These are phyloP conservation scores for Backusella tarrabulga DNA, from an alignment of 192 early-diverging fungal genomes.

Conservation along the genomic window DNA sequence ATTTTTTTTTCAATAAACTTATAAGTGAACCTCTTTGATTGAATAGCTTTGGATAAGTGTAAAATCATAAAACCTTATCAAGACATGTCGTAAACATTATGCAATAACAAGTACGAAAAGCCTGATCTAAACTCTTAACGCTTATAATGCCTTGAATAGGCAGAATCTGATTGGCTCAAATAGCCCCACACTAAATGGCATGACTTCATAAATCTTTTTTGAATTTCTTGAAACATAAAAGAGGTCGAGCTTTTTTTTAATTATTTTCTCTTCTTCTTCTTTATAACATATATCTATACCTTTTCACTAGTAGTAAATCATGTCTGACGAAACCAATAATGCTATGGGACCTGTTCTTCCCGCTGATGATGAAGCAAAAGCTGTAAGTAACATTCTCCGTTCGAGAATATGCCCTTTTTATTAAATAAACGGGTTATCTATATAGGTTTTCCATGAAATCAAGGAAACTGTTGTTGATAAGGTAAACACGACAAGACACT, in stretches of 20 bases:
- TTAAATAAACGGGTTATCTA: background rate
- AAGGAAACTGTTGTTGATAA: conserved; percentile 43
- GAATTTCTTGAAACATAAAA: background rate
- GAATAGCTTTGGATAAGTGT: too few species aligned
- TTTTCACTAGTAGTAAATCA: conserved; percentile 13
- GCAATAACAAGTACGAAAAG: too few species aligned
- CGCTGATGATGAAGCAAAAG: conserved; percentile 40
- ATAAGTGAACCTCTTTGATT: too few species aligned
- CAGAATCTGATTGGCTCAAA: background rate
- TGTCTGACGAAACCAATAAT: conserved; percentile 49
- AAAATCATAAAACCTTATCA: too few species aligned
- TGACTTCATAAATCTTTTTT: background rate
- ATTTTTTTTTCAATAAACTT: too few species aligned
- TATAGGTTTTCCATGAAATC: conserved; percentile 38
- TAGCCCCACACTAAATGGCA: background rate
- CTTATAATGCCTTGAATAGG: background rate
- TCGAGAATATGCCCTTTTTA: background rate
- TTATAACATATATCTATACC: background rate
- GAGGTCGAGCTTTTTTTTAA: background rate
- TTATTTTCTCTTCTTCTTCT: background rate
- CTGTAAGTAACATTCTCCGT: conserved; percentile 14
- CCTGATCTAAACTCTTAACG: too few species aligned
- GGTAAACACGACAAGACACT: conserved; percentile 8
- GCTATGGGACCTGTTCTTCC: conserved; percentile 38
- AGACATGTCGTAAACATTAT: too few species aligned